Evolutionary conservation across 2,329 filamentous ascomycete species (phyloP).

Genomic region (Xylariaceae sp.): DNA sequence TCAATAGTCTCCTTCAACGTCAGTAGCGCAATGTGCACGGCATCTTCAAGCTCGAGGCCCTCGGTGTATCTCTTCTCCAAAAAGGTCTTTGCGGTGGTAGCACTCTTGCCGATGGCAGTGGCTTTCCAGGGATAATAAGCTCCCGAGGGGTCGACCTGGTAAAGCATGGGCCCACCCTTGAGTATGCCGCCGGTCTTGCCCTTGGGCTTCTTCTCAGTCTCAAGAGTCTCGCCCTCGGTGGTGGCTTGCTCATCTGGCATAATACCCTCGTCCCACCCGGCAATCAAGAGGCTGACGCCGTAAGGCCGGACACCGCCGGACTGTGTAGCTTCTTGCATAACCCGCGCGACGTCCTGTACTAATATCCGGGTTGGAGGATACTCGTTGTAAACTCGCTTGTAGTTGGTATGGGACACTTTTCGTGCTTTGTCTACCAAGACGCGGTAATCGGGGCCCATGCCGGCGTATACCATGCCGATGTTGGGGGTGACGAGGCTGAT

Average conservation of each 20-base stretch:
- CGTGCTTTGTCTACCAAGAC: slow-evolving; percentile 96
- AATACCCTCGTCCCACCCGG: slow-evolving; percentile 96
- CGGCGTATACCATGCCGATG: slow-evolving; percentile 99
- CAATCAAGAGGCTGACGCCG: slow-evolving; percentile 90
- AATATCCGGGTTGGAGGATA: slow-evolving; percentile 99
- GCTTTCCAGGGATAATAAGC: slow-evolving; percentile 99
- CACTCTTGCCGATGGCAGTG: slow-evolving; percentile 97
- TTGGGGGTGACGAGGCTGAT: slow-evolving; percentile 97
- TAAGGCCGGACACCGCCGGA: slow-evolving; percentile 96
- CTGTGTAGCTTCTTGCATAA: slow-evolving; percentile 98
- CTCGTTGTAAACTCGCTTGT: slow-evolving; percentile 99
- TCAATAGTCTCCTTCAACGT: slow-evolving; percentile 99
- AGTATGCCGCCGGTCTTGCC: slow-evolving; percentile 92
- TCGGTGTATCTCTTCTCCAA: slow-evolving; percentile 98
- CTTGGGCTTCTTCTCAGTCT: slow-evolving; percentile 58
- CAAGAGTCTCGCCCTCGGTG: slow-evolving; percentile 47
- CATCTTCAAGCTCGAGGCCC: slow-evolving; percentile 92
- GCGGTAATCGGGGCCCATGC: slow-evolving; percentile 98
- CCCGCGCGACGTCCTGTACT: slow-evolving; percentile 93
- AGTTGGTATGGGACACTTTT: slow-evolving; percentile 95
- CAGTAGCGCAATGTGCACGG: slow-evolving; percentile 93
- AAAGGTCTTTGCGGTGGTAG: slow-evolving; percentile 97
- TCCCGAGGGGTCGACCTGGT: slow-evolving; percentile 98
- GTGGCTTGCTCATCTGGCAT: slow-evolving; percentile 72
- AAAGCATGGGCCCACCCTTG: slow-evolving; percentile 94